phyloP scores from a whole-genome alignment of 176 grass and related monocot genomes.

The Carex scoparia region DNA sequence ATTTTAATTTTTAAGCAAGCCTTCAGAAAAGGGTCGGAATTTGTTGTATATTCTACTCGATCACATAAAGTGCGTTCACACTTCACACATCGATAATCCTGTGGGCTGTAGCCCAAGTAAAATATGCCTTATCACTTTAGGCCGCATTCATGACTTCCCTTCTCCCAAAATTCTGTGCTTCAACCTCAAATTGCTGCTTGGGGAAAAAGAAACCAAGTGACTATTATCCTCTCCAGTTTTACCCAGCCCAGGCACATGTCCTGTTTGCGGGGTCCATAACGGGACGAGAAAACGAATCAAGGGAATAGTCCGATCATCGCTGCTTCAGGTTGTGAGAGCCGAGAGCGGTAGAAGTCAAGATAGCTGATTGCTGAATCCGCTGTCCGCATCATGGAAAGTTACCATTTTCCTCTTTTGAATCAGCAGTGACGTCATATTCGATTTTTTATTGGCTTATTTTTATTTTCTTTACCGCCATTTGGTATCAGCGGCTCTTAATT shows the following conservation, averaged over 20 bases:
- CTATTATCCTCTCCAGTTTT: background rate
- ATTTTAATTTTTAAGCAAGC: background rate
- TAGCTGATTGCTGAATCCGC: background rate
- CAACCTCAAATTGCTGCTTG: background rate
- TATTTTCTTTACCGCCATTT: background rate
- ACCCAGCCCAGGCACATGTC: no score
- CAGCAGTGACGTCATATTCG: conserved; percentile 13
- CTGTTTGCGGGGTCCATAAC: no score
- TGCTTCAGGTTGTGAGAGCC: background rate
- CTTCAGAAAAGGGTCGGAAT: background rate
- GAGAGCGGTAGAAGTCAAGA: background rate
- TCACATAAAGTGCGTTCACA: background rate
- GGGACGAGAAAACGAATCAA: no score
- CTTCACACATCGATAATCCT: background rate
- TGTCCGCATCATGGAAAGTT: background rate
- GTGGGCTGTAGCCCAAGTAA: background rate
- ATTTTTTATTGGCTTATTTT: background rate
- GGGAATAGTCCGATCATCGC: background rate
- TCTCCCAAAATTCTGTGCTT: background rate
- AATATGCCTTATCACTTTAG: background rate
- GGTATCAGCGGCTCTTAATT: background rate
- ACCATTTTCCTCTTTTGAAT: background rate
- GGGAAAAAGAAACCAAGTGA: background rate
- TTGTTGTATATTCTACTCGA: background rate
- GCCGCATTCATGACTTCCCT: background rate